Evolutionary conservation across 2,329 filamentous ascomycete genomes (phyloP).

Genomic region (Aspergillus pseudoglaucus): DNA sequence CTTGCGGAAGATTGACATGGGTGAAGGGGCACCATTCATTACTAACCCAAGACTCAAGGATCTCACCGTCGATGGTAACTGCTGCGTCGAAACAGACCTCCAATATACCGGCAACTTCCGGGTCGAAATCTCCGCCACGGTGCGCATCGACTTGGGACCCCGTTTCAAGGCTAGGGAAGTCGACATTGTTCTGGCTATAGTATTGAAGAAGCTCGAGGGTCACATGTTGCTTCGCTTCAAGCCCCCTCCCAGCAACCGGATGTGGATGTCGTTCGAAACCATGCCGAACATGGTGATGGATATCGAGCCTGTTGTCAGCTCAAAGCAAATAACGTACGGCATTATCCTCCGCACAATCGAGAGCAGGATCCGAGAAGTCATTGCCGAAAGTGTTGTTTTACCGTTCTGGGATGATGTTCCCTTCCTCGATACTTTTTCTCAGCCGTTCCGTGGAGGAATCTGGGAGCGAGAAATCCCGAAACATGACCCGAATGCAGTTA

Average conservation of each 20-base stretch:
- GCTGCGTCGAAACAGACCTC: slow-evolving; percentile 77
- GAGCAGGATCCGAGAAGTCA: slow-evolving; percentile 85
- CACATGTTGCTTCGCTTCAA: slow-evolving; percentile 83
- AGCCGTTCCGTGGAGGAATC: slow-evolving; percentile 78
- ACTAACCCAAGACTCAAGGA: slow-evolving; percentile 85
- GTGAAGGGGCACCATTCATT: slow-evolving; percentile 78
- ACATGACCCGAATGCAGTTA: slow-evolving; percentile 30
- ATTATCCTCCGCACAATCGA: slow-evolving; percentile 91
- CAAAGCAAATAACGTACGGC: slow-evolving; percentile 89
- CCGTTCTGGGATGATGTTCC: slow-evolving; percentile 97
- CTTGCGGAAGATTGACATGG: slow-evolving; percentile 78
- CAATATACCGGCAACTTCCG: slow-evolving; percentile 85
- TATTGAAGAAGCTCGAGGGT: slow-evolving; percentile 77
- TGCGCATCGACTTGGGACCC: slow-evolving; percentile 79
- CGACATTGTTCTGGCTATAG: slow-evolving; percentile 77
- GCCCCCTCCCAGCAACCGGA: slow-evolving; percentile 84
- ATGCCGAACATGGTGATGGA: slow-evolving; percentile 89
- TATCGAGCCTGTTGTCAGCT: slow-evolving; percentile 94
- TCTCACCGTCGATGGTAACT: slow-evolving; percentile 84
- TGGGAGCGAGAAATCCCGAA: slow-evolving; percentile 52
- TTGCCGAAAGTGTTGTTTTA: slow-evolving; percentile 82
- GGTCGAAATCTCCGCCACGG: slow-evolving; percentile 85
- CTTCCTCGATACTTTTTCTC: slow-evolving; percentile 73
- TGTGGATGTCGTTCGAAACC: slow-evolving; percentile 95
- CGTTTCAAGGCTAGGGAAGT: slow-evolving; percentile 89